Evolutionary conservation across 495 filamentous ascomycete species (phyloP).

Genomic region (Elaphomyces granulatus): DNA sequence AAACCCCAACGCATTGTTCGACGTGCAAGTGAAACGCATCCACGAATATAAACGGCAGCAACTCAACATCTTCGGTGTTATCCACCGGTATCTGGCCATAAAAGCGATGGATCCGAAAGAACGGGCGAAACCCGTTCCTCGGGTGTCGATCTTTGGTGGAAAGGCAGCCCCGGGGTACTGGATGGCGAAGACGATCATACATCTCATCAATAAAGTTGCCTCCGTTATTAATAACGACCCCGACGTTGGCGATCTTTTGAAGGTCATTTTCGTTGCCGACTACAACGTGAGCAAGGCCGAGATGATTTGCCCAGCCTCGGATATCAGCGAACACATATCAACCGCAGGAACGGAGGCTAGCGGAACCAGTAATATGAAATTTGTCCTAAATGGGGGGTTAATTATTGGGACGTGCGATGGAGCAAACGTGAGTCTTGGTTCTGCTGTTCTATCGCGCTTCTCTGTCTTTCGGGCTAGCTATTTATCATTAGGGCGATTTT

Average conservation of each 20-base stretch:
- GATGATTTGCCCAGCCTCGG: conserved; percentile 85
- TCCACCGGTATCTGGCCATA: conserved; percentile 82
- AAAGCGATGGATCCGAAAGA: conserved; percentile 75
- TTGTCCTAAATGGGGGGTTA: conserved; percentile 89
- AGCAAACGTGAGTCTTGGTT: conserved; percentile 60
- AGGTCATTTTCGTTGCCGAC: conserved; percentile 94
- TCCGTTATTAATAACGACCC: conserved; percentile 82
- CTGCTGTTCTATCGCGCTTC: conserved; percentile 1
- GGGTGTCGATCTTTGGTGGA: conserved; percentile 93
- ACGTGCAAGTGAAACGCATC: conserved; percentile 97
- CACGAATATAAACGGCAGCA: conserved; percentile 99
- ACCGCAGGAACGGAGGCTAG: conserved; percentile 83
- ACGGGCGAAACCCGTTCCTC: conserved; percentile 75
- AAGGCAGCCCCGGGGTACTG: conserved; percentile 98
- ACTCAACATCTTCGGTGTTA: conserved; percentile 96
- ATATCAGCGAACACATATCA: conserved; percentile 97
- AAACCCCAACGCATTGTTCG: conserved; percentile 79
- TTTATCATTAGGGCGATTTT: conserved; percentile 3
- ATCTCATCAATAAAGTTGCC: conserved; percentile 86
- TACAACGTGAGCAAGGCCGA: conserved; percentile 99
- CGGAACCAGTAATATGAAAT: conserved; percentile 87
- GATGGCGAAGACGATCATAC: conserved; percentile 99
- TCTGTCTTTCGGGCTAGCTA: background rate
- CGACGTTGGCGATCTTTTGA: conserved; percentile 85
- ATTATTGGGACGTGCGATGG: conserved; percentile 98